Evolutionary conservation across 2,329 filamentous ascomycete species (phyloP).

Genomic region (Penicillium sp.): DNA sequence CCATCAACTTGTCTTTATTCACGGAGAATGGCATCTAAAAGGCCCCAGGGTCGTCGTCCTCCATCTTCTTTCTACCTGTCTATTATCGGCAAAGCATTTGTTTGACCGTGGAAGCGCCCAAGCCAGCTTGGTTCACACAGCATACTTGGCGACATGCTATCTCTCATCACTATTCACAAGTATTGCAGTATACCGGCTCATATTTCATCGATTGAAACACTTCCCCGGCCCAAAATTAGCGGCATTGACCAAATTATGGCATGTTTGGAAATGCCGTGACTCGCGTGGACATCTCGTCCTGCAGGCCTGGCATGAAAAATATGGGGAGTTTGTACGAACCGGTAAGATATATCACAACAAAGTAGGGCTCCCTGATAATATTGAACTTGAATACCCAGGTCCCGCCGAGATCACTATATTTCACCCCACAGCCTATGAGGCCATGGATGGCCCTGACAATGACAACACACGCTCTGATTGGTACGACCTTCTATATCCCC

Average conservation of each 20-base stretch:
- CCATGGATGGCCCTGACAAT: slow-evolving; percentile 10
- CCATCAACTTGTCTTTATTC: slow-evolving; percentile 4
- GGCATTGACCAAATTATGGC: slow-evolving; percentile 1
- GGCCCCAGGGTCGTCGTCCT: background rate
- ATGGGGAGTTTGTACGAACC: slow-evolving; percentile 1
- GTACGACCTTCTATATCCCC: slow-evolving; percentile 12
- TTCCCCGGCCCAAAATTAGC: slow-evolving; percentile 6
- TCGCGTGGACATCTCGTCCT: slow-evolving; percentile 6
- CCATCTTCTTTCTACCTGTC: background rate
- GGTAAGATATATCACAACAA: background rate
- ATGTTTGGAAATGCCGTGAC: slow-evolving; percentile 7
- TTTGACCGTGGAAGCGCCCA: background rate
- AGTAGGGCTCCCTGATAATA: background rate
- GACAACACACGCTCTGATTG: slow-evolving; percentile 11
- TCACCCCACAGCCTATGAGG: slow-evolving; percentile 8
- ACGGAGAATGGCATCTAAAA: slow-evolving; percentile 9
- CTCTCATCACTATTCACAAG: background rate
- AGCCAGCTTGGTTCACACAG: background rate
- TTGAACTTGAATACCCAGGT: background rate
- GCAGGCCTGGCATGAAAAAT: background rate
- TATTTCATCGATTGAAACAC: slow-evolving; percentile 3
- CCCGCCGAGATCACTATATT: slow-evolving; percentile 11
- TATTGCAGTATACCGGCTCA: background rate
- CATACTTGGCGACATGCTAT: background rate
- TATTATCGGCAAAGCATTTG: background rate